These are phyloP conservation scores for Craterostigma plantagineum DNA, from an alignment of 257 asterid genomes.

Conservation along the genomic window DNA sequence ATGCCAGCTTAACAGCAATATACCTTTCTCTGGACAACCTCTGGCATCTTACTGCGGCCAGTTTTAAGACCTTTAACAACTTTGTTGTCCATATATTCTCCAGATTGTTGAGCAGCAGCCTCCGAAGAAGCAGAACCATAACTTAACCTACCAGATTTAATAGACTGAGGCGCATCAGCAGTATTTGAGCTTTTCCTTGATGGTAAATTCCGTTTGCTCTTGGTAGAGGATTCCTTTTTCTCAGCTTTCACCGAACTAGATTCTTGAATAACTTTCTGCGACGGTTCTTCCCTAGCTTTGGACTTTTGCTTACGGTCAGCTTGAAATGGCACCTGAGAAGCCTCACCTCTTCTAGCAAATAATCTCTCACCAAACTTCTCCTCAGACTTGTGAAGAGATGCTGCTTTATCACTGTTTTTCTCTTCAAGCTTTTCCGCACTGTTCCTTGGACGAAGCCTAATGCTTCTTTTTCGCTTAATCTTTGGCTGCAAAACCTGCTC, in stretches of 20 bases:
- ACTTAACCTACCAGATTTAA: conserved; percentile 37
- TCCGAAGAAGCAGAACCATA: conserved; percentile 26
- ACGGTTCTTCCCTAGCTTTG: conserved; percentile 35
- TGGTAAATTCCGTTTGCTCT: conserved; percentile 40
- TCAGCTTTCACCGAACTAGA: conserved; percentile 28
- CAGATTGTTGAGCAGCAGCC: conserved; percentile 31
- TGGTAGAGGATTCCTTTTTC: conserved; percentile 27
- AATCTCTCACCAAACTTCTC: too few species aligned
- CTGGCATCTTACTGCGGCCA: conserved; percentile 59
- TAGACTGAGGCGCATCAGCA: conserved; percentile 23
- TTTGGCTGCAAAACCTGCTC: conserved; percentile 94
- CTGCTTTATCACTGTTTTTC: conserved; percentile 37
- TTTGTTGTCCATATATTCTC: conserved; percentile 40
- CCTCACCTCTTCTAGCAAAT: conserved; percentile 14
- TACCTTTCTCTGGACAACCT: conserved; percentile 71
- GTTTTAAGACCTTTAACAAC: conserved; percentile 32
- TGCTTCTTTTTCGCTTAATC: conserved; percentile 78
- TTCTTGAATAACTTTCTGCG: conserved; percentile 37
- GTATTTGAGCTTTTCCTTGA: conserved; percentile 22
- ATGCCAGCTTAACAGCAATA: conserved; percentile 10
- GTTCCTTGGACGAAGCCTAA: conserved; percentile 67
- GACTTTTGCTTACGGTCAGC: conserved; percentile 41
- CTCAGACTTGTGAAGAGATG: conserved; percentile 17
- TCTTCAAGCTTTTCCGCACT: conserved; percentile 53
- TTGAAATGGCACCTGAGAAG: conserved; percentile 47